Evolutionary conservation across 352 stramenopile genomes (phyloP), one percentile per base, ranked within the genome.

Genomic region (Phytophthora palmivora): DNA sequence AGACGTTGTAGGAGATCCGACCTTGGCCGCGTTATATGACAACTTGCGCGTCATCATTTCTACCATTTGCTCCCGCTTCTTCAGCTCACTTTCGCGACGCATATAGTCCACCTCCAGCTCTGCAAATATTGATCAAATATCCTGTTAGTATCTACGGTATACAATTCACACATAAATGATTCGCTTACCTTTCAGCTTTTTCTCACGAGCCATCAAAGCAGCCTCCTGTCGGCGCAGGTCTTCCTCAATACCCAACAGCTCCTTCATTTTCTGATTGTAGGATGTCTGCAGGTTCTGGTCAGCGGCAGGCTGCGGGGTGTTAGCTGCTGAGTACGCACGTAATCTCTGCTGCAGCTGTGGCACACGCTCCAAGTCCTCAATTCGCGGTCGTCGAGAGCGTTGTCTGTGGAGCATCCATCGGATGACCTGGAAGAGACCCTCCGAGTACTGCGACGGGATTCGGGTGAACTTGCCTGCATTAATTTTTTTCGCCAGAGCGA

Each of bases 401-500:
- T 87, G 87, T 21, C 87, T 77, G 65, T 95, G 87, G 41, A 97
- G 79, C 89, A 97, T 97, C 87, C 88, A 95, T 30, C 87, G 80
- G 50, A 96, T 96, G 24, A 92, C 86, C 67, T 95, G 86, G 68
- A 96, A 94, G 7, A 97, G 78, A 0, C 89, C 87, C 52, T 97
- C 90, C 37, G 87, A 96, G 80, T 98, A 98, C 56, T 92, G 78
- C 28, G 82, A 79, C 9, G 93, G 92, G 58, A 98, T 97, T 24
- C 89, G 87, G 22, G 79, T 81, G 59, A 98, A 97, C 63, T 95
- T 95, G 67, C 92, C 89, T 22, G 88, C 86, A 53, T 96, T 97
- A 72, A 98, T 98, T 58, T 97, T 98, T 70, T 97, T 96, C 28
- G 92, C 92, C 15, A 98, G 70, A 51, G 92, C 88, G 21, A 98